Evolutionary conservation across 768 basidiomycete genomes (phyloP).

Genomic region (Suillus lakei): DNA sequence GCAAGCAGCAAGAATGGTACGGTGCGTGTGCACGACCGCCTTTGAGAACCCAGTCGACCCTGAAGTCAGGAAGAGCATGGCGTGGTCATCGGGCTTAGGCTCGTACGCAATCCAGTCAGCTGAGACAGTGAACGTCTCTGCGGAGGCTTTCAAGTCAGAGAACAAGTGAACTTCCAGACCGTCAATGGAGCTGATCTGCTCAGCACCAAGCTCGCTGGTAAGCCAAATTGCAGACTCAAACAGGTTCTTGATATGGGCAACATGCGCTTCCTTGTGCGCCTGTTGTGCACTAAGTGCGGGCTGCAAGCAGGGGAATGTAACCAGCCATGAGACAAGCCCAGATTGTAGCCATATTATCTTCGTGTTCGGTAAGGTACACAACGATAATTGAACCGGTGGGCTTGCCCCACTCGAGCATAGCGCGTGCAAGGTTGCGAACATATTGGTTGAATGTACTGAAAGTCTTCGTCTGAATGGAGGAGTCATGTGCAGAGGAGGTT

Average conservation of each 20-base stretch:
- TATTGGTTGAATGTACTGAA: slow-evolving; percentile 25
- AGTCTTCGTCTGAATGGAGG: slow-evolving; percentile 29
- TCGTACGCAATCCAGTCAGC: slow-evolving; percentile 23
- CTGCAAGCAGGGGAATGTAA: slow-evolving; percentile 36
- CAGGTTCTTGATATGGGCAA: slow-evolving; percentile 33
- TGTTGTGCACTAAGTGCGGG: slow-evolving; percentile 38
- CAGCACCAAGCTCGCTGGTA: slow-evolving; percentile 32
- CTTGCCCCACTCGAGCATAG: slow-evolving; percentile 27
- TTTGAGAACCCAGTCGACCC: slow-evolving; percentile 52
- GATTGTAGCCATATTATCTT: slow-evolving; percentile 37
- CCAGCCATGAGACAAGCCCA: slow-evolving; percentile 38
- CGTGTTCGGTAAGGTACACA: slow-evolving; percentile 35
- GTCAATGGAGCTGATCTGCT: slow-evolving; percentile 27
- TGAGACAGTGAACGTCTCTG: slow-evolving; percentile 8
- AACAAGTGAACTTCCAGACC: slow-evolving; percentile 30
- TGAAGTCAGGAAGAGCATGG: slow-evolving; percentile 44
- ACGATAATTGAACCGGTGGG: slow-evolving; percentile 30
- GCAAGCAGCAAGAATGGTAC: slow-evolving; percentile 40
- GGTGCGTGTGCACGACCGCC: slow-evolving; percentile 44
- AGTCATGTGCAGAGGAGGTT: slow-evolving; percentile 34
- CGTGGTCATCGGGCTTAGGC: slow-evolving; percentile 31
- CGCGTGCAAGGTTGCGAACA: slow-evolving; percentile 22
- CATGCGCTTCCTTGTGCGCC: slow-evolving; percentile 33
- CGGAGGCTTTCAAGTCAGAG: slow-evolving; percentile 24
- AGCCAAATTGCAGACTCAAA: slow-evolving; percentile 36